These are phyloP conservation scores for Xylaria longipes DNA, from an alignment of 495 filamentous ascomycete species.

Conservation along the genomic window DNA sequence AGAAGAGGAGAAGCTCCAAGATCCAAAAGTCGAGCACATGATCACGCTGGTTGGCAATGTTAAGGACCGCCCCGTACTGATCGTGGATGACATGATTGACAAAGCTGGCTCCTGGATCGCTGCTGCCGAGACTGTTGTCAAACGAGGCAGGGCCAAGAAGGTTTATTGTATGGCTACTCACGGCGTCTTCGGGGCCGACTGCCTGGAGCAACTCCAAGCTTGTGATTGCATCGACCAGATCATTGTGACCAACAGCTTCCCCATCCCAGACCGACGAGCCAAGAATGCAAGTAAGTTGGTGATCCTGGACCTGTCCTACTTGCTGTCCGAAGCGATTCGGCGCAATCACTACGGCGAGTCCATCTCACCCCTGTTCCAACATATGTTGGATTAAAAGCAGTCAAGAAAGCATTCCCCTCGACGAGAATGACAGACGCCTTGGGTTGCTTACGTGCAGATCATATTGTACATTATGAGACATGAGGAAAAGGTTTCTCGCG, in stretches of 20 bases:
- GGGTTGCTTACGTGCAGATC: slow-evolving; percentile 17
- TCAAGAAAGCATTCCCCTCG: slow-evolving; percentile 2
- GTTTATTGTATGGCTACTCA: slow-evolving; percentile 99
- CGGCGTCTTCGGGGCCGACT: slow-evolving; percentile 88
- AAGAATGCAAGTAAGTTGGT: slow-evolving; percentile 81
- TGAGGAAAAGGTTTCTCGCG: slow-evolving; percentile 19
- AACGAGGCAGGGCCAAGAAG: slow-evolving; percentile 86
- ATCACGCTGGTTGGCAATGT: slow-evolving; percentile 97
- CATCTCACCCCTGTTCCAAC: slow-evolving; percentile 84
- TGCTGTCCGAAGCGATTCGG: slow-evolving; percentile 90
- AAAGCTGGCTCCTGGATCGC: slow-evolving; percentile 97
- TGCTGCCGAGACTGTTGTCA: slow-evolving; percentile 96
- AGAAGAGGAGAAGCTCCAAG: slow-evolving; percentile 77
- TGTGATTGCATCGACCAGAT: slow-evolving; percentile 93
- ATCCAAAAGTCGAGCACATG: slow-evolving; percentile 83
- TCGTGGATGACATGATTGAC: slow-evolving; percentile 99
- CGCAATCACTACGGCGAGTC: slow-evolving; percentile 93
- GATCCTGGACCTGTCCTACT: slow-evolving; percentile 83
- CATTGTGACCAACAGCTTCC: slow-evolving; percentile 96
- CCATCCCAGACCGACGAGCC: slow-evolving; percentile 75
- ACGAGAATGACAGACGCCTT: slow-evolving; percentile 14
- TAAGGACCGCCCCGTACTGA: slow-evolving; percentile 80
- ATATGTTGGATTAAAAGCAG: slow-evolving; percentile 60
- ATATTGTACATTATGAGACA: slow-evolving; percentile 29
- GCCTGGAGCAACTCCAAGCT: slow-evolving; percentile 85